Conservation (phyloP, 169 alveolate genomes). For the Perkinsus marinus region DNA sequence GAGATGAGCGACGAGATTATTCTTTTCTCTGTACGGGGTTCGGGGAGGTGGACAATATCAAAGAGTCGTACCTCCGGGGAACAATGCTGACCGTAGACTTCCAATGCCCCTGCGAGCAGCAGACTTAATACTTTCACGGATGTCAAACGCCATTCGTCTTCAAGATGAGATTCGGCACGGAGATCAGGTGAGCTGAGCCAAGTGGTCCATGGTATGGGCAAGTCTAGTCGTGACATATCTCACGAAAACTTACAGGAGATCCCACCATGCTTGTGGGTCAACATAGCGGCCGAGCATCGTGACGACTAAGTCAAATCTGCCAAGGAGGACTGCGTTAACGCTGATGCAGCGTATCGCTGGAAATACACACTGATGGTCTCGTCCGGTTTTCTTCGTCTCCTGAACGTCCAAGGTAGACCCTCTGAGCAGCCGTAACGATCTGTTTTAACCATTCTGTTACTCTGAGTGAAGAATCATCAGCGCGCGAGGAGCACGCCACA, state of each 20-base stretch:
- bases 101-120: background rate
- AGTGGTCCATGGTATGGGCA: background rate
- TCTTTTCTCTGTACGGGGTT: too few relatives aligned
- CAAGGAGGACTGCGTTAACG: background rate
- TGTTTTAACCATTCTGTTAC: background rate
- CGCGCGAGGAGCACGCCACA: background rate
- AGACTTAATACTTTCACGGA: background rate
- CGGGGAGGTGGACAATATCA: too few relatives aligned
- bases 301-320: background rate
- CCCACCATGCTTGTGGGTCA: background rate
- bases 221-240: background rate
- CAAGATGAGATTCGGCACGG: background rate
- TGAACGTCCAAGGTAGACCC: background rate
- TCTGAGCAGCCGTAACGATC: background rate
- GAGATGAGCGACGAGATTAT: background rate
- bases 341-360: background rate
- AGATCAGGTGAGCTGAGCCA: background rate
- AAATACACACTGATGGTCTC: background rate
- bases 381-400: background rate
- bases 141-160: background rate
- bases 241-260: background rate
- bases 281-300: background rate
- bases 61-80: background rate
- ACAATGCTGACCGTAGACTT: background rate
- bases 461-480: background rate